Conservation (phyloP, 306 rosid genomes). For the Ormosia semicastrata region DNA sequence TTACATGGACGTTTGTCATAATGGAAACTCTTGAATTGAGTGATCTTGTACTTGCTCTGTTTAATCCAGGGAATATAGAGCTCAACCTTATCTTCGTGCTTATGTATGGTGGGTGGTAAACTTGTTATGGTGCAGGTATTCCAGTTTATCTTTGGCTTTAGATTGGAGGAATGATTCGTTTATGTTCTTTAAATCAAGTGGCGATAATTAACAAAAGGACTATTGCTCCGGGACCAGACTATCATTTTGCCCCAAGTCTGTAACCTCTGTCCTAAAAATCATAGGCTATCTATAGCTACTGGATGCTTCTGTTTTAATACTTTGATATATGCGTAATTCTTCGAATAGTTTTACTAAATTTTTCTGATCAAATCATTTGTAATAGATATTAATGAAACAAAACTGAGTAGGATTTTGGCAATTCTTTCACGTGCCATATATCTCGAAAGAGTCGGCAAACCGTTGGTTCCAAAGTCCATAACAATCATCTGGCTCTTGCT, state of each 20-base stretch:
- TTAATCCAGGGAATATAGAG: background rate
- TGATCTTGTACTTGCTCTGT: background rate
- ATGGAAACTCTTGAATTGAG: background rate
- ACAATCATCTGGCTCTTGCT: no score
- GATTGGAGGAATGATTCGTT: background rate
- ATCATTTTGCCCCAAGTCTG: background rate
- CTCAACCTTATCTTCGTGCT: background rate
- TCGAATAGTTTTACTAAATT: background rate
- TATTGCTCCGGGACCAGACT: background rate
- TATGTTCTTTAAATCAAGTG: background rate
- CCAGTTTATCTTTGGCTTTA: background rate
- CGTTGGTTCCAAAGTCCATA: no score
- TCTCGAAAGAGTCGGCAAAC: no score
- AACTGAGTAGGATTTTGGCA: background rate
- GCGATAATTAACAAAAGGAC: background rate
- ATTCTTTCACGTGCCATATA: background rate
- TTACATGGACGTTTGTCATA: background rate
- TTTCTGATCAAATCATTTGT: background rate
- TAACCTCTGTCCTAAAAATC: background rate
- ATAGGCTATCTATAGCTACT: background rate
- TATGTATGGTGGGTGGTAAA: background rate
- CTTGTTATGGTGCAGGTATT: background rate
- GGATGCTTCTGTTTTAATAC: background rate
- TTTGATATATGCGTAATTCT: background rate
- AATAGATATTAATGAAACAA: background rate